These are phyloP conservation scores for Amborella trichopoda DNA, from an alignment of 164 flowering plant species.

Conservation along the genomic window DNA sequence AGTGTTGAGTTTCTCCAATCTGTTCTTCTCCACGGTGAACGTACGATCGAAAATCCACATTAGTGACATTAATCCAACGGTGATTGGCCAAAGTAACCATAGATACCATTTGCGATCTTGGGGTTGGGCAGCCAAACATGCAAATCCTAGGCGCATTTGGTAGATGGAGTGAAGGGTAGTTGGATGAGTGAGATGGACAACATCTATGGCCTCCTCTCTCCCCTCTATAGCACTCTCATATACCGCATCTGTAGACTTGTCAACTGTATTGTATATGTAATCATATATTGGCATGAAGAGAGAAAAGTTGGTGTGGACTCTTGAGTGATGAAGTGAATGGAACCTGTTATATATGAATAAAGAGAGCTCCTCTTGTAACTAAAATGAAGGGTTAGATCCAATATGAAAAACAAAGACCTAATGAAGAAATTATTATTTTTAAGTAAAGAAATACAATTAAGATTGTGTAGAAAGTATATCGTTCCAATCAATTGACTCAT, in stretches of 20 bases:
- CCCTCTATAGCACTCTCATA: slow-evolving; percentile 30
- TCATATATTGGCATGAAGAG: slow-evolving; percentile 55
- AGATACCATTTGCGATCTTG: slow-evolving; percentile 48
- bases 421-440: too few species aligned
- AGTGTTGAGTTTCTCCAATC: slow-evolving; percentile 30
- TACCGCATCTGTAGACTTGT: slow-evolving; percentile 33
- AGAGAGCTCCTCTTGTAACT: too few species aligned
- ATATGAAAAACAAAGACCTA: too few species aligned
- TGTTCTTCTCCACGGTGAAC: slow-evolving; percentile 41
- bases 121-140: slow-evolving; percentile 49
- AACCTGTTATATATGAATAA: slow-evolving; percentile 15
- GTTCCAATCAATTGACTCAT: too few species aligned
- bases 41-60: slow-evolving; percentile 40
- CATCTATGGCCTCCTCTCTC: slow-evolving; percentile 30
- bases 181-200: slow-evolving; percentile 60
- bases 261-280: slow-evolving; percentile 46
- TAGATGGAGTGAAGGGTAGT: slow-evolving; percentile 61
- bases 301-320: slow-evolving; percentile 38
- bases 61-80: slow-evolving; percentile 22
- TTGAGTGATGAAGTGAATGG: slow-evolving; percentile 50
- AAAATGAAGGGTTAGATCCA: too few species aligned
- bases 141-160: slow-evolving; percentile 49
- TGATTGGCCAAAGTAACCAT: slow-evolving; percentile 53
- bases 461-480: too few species aligned
- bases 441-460: too few species aligned